These are phyloP conservation scores for Tetragonia tetragonoides DNA, from an alignment of 148 eudicot species.

Conservation along the genomic window DNA sequence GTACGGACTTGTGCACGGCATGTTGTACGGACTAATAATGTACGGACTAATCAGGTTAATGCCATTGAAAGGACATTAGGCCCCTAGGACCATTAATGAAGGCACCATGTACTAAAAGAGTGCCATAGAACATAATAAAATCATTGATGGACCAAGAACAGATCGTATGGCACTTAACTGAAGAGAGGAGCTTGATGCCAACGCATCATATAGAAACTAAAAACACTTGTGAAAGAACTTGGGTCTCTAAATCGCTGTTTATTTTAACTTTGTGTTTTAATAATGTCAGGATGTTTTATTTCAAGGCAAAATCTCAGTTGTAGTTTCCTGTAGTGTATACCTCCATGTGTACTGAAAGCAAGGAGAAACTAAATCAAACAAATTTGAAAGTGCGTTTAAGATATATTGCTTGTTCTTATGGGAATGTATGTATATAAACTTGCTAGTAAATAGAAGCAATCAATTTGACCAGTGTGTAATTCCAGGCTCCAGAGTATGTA, in stretches of 20 bases:
- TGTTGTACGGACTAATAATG: no score
- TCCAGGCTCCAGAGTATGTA: slow-evolving; percentile 66
- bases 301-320: neutral
- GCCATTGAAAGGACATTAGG: no score
- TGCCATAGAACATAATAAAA: no score
- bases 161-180: no score
- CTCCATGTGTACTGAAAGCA: neutral
- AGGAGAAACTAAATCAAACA: neutral
- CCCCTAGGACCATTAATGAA: no score
- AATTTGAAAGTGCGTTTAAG: neutral
- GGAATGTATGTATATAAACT: neutral
- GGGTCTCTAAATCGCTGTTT: neutral
- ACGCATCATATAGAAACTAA: no score
- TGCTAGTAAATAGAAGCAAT: neutral
- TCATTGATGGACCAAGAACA: no score
- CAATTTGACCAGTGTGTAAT: slow-evolving; percentile 1
- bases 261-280: neutral
- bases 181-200: no score
- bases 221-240: neutral
- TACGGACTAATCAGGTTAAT: no score
- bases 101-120: no score
- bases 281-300: neutral
- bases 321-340: neutral
- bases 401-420: slow-evolving; percentile 1
- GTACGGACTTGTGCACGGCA: no score